Base-by-base conservation (phyloP, 306 rosid species). In the Trifolium dubium region DNA sequence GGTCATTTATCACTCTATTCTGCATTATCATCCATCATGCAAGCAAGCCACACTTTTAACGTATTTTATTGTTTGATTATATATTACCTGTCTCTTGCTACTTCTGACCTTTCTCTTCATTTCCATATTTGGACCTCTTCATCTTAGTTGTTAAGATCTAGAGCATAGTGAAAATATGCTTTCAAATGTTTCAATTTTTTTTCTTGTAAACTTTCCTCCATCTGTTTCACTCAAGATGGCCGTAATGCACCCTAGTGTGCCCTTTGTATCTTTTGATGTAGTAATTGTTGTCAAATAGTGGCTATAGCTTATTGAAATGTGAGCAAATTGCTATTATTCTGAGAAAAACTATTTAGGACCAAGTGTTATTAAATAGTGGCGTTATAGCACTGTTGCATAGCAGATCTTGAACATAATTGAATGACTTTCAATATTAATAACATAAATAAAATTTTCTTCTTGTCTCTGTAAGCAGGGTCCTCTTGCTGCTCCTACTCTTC, bases 401-500 rank as follows among this genome's bases (percentile, higher is more conserved):
- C 11, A 4, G 59, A 53, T 19, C 9, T 53, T 53, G 28, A 53
- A 53, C 31, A 53, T 8, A 8, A 13, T 53, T 44, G 30, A 15
- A 47, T 29, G 64, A 55, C 70, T 72, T 68, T 37, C 35, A 62
- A 30, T 13, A 55, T 71, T 19, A 69, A 60, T 68, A 30, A 69
- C 71, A 62, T 51, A 14, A 59, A 34, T 58, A 11, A 39, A 67
- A 58, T 41, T 67, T 76, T 74, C 51, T 74, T 30, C 2, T 47
- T 85, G 69, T 75, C 29, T 72, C 39, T 75, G 72, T 47, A 77
- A 75, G 40, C 85, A 91, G 98, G 98, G 98, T 66, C 98, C 97
- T 79, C 97, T 93, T 85, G 93, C 97, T 79, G 96, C 87, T 39
- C 91, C 96, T 55, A 84, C 78, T 83, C 98, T 93, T 81, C 98